phyloP scores from a whole-genome alignment of 129 eudicot genomes.

The Artemisia tridentata region DNA sequence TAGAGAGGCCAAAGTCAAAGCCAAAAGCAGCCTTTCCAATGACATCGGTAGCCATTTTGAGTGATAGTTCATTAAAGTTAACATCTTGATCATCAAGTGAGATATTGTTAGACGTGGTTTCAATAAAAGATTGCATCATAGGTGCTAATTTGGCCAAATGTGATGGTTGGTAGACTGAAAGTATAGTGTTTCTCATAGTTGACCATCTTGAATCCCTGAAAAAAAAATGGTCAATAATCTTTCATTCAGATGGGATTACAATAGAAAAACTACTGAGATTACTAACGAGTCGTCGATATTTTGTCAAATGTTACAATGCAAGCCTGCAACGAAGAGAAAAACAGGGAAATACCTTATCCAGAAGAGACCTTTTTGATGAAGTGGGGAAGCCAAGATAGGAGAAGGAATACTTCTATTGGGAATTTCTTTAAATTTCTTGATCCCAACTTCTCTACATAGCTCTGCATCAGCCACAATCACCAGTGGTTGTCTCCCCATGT shows the following conservation, averaged over 20 bases:
- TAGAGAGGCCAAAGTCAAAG: conserved; percentile 81
- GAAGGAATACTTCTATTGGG: conserved; percentile 94
- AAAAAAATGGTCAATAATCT: neutral
- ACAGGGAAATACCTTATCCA: conserved; percentile 57
- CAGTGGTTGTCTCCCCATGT: conserved; percentile 94
- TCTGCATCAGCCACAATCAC: conserved; percentile 92
- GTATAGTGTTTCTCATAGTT: conserved; percentile 83
- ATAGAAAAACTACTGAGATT: neutral
- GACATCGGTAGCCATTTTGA: conserved; percentile 80
- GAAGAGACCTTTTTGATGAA: conserved; percentile 86
- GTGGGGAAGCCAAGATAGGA: conserved; percentile 89
- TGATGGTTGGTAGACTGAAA: conserved; percentile 93
- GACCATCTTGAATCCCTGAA: conserved; percentile 94
- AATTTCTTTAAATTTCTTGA: conserved; percentile 77
- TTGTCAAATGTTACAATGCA: neutral
- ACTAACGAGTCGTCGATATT: neutral
- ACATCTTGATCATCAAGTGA: conserved; percentile 44
- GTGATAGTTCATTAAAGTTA: conserved; percentile 55
- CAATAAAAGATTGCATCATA: conserved; percentile 72
- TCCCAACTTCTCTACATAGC: conserved; percentile 86
- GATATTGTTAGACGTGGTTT: conserved; percentile 48
- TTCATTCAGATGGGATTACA: neutral
- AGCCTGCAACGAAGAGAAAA: neutral
- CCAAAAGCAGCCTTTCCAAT: conserved; percentile 95
- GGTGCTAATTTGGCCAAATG: conserved; percentile 77